phyloP scores from a whole-genome alignment of 768 basidiomycete genomes.

The Mycena vulgaris region DNA sequence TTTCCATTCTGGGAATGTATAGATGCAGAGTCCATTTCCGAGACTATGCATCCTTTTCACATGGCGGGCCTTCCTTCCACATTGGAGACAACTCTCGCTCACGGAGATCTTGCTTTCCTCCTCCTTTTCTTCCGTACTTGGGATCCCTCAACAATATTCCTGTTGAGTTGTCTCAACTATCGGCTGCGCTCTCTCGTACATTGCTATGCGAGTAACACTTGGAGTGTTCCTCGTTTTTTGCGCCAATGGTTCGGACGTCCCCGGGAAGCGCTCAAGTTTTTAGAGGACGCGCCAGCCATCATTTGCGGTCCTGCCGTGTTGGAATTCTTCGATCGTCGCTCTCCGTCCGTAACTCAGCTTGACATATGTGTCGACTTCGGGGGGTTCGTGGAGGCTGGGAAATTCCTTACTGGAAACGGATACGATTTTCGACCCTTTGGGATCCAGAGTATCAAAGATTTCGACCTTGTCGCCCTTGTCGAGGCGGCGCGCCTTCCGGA shows the following conservation, averaged over 20 bases:
- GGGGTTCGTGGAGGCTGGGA: neutral
- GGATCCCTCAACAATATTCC: constrained; percentile 1
- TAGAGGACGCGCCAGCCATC: neutral
- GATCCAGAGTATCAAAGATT: neutral
- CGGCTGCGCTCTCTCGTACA: neutral
- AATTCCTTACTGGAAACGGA: neutral
- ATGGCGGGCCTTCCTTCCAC: neutral
- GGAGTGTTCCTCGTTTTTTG: neutral
- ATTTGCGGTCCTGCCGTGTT: neutral
- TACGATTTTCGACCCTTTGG: neutral
- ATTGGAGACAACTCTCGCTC: neutral
- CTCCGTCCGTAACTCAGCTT: neutral
- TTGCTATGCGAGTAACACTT: neutral
- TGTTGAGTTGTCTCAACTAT: neutral
- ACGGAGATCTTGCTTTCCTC: neutral
- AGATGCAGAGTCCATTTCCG: too few relatives aligned
- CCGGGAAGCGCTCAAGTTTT: neutral
- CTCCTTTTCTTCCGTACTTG: neutral
- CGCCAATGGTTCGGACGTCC: neutral
- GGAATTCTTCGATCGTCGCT: neutral
- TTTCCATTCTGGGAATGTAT: too few relatives aligned
- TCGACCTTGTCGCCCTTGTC: neutral
- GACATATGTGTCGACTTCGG: neutral
- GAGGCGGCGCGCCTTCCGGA: neutral
- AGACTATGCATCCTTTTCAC: too few relatives aligned